phyloP scores from a whole-genome alignment of 371 early-diverging fungal species.

The Mortierella sp. region DNA sequence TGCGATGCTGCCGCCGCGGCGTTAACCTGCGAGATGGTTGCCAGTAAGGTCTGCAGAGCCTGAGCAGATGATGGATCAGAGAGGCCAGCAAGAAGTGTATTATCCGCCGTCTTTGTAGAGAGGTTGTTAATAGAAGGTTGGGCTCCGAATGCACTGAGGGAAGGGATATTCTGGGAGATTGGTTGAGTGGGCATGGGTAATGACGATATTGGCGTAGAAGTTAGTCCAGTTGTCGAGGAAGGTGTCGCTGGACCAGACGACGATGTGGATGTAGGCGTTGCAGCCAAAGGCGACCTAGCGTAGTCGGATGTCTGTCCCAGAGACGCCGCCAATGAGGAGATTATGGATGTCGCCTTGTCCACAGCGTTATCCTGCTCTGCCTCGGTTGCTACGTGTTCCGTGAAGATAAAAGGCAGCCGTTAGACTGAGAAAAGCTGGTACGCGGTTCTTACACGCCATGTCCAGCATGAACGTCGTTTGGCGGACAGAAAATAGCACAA shows the following conservation, averaged over 20 bases:
- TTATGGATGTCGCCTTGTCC: conserved; percentile 25
- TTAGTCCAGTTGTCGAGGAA: background rate
- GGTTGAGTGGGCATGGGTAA: background rate
- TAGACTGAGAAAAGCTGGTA: background rate
- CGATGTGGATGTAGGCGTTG: background rate
- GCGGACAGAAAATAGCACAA: no score
- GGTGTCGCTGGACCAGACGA: conserved; percentile 10
- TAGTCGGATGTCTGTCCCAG: conserved; percentile 24
- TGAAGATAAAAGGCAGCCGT: background rate
- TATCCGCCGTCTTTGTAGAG: background rate
- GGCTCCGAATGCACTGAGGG: no score
- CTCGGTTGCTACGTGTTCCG: background rate
- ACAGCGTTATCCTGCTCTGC: conserved; percentile 5
- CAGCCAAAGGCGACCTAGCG: conserved; percentile 9
- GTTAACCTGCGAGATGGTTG: conserved; percentile 43
- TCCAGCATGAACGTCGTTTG: no score
- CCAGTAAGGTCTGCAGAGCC: conserved; percentile 41
- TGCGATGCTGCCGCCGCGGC: conserved; percentile 21
- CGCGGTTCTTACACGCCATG: no score
- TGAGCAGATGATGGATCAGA: conserved; percentile 50
- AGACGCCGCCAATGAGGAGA: conserved; percentile 35
- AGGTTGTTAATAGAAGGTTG: no score
- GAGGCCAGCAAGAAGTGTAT: conserved; percentile 23
- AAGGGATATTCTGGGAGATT: background rate
- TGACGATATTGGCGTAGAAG: background rate